Percentiles rank a stretch among this genome's conserved stretches.
These are phyloP conservation scores for Aspergillus ochraceus DNA, from an alignment of 2,329 filamentous ascomycete species.

Conservation along the genomic window DNA sequence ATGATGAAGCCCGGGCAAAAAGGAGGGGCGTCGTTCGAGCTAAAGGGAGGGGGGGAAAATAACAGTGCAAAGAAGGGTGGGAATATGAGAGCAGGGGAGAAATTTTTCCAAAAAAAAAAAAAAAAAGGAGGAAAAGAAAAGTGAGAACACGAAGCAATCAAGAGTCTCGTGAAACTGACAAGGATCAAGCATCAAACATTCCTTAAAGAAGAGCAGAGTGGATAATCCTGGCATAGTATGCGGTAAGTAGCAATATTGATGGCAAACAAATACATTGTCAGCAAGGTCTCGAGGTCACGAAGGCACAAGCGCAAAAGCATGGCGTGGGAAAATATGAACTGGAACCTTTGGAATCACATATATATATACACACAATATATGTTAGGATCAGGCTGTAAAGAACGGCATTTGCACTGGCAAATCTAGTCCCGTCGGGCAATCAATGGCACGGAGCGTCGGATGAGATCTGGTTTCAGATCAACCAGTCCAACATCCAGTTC, in stretches of 20 bases:
- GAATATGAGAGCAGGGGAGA: slow-evolving; percentile 9
- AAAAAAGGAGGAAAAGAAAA: not conserved
- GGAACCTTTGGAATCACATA: no score
- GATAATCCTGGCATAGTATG: not conserved
- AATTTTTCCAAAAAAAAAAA: no score
- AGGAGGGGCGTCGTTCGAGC: no score
- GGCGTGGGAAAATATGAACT: not conserved
- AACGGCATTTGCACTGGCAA: no score
- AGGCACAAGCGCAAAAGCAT: not conserved
- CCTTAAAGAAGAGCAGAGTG: not conserved
- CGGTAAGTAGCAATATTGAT: not conserved
- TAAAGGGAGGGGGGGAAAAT: not conserved
- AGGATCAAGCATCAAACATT: slow-evolving; percentile 13
- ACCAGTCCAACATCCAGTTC: no score
- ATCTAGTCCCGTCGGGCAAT: no score
- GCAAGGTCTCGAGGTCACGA: not conserved
- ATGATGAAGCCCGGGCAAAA: not conserved
- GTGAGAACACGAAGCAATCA: slow-evolving; percentile 12
- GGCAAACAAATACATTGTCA: not conserved
- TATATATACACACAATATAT: no score
- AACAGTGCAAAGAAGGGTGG: not conserved
- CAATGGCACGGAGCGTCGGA: no score
- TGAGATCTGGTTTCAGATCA: no score
- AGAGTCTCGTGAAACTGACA: slow-evolving; percentile 8
- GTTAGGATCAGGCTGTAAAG: not conserved